Evolutionary conservation across 768 basidiomycete genomes (phyloP), one percentile per base, ranked within the genome.

Genomic region (Tulasnella sp.): DNA sequence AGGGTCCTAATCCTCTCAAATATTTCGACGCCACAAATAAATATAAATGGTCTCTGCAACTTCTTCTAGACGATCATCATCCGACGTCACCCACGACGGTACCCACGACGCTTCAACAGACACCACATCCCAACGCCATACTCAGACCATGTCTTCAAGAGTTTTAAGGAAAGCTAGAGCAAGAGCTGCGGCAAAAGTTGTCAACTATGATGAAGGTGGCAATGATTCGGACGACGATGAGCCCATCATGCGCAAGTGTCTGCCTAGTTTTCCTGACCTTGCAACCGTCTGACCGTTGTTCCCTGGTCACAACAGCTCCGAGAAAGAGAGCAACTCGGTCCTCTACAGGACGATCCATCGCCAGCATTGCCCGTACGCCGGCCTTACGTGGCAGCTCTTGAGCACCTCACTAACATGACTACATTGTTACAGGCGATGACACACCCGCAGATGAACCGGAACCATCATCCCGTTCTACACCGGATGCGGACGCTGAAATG

Each of bases 301-400:
- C 31, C 28, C 31, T 14, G 31, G 28, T 69, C 64, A 20, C 64
- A 28, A 37, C 28, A 78, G 77, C 31, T 37, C 77, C 54, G 12
- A 54, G 77, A 20, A 78, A 78, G 77, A 78, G 60, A n/a, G n/a
- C 77, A 34, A 78, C 77, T 69, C 77, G 77, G 64, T 42, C 48
- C 20, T 78, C 77, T 24, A 78, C 77, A 20, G 77, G 60, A 64
- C 60, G 48, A 8, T 60, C 77, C 20, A 60, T 64, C 37, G 50
- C 77, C 20, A 78, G 77, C 60, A 40, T 20, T 37, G 40, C 41
- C 58, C 58, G 37, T 72, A 42, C 40, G 34, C 22, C 18, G 28
- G 34, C 2, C 34, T 78, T 34, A 78, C 77, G 77, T 78, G 77
- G 77, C 77, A 46, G 40, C 22, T 58, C 58, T 42, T 72, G 20